Evolutionary conservation across 1,284 basidiomycete genomes (phyloP), one percentile per base, ranked within the genome.

Genomic region (Fomitopsis palustris): DNA sequence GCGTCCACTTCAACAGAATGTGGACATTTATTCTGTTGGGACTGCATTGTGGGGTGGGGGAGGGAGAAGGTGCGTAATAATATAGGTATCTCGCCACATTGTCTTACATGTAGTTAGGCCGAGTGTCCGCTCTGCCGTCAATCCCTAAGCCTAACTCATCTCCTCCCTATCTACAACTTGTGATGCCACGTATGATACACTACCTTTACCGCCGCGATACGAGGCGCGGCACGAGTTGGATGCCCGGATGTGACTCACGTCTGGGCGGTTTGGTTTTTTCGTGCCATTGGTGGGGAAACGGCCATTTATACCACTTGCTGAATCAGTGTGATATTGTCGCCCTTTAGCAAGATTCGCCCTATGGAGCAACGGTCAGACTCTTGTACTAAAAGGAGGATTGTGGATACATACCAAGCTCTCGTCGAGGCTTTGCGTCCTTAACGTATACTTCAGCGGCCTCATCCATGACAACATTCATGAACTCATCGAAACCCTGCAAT

Each of bases 381-480:
- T 29, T 3, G 27, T 10, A 14, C 54, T 27, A 17, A 49, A 29
- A 58, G 41, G 29, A 19, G 35, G 8, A 43, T 25, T n/a, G 19
- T 16, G 10, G 54, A 39, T 55, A 35, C 43, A 68, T 64, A 91
- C 93, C 93, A 47, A 94, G 80, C 66, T 93, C 88, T 75, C 88
- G 81, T 65, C 90, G 82, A 45, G 94, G 88, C 77, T 95, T 91
- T 59, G 86, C 84, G 55, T 92, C 90, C 72, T 94, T 93, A 62
- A 95, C 86, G 72, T 87, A 96, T 7, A 98, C 92, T 75, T 99
- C 97, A 61, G 87, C 85, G 41, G 96, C 94, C 62, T 98, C 94
- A 69, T 98, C 95, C n/a, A 98, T 79, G 23, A 98, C 94, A 21
- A 99, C 80, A 73, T 99, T 99, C 97, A 99, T 99, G 77, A 99